Evolutionary conservation across 2,329 filamentous ascomycete genomes (phyloP), one percentile per base, ranked within the genome.

Genomic region (Penicillium brasilianum): DNA sequence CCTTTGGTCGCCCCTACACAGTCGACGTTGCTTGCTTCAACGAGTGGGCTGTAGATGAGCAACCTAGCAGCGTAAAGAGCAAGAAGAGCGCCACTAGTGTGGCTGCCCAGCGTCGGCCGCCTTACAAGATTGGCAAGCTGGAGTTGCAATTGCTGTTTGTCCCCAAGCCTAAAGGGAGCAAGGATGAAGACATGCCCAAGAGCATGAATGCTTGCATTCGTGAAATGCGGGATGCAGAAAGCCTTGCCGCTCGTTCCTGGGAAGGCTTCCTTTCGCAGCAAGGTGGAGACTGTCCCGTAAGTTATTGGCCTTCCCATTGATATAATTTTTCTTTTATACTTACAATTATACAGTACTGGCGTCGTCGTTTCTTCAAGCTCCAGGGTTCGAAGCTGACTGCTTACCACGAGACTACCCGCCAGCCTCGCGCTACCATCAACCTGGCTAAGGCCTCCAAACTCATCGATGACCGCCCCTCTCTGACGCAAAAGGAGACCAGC

Each of bases 111-210:
- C 88, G 85, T 34, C 82, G 90, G 55, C 94, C 95, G 13, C 95
- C 95, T n/a, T 99, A 99, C 81, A 92, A 94, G 78, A 88, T 99
- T 71, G 95, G 93, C 67, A 97, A 97, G 80, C 84, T 99, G 57
- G 92, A 97, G 75, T 83, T 99, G 41, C 95, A 99, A 80, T 85
- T 99, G 9, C 83, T 99, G 14, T 99, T 97, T 72, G 93, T 99
- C 1, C 95, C 95, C 0, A 92, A 93, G 70, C 94, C 95, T 4
- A 94, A 92, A 81, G 90, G 90, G 48, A 85, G 88, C 32, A 88
- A 88, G 53, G 95, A 98, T 66, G 93, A 97, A 16, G 94, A 98
- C 69, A 97, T 99, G 92, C 95, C 95, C 57, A 98, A 98, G 88
- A 97, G 93, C 82, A 97, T 99, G 93, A 96, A 95, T 78, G 91